phyloP scores from a whole-genome alignment of 1,139 yeast species.

The Casaregolazyma lundiana region DNA sequence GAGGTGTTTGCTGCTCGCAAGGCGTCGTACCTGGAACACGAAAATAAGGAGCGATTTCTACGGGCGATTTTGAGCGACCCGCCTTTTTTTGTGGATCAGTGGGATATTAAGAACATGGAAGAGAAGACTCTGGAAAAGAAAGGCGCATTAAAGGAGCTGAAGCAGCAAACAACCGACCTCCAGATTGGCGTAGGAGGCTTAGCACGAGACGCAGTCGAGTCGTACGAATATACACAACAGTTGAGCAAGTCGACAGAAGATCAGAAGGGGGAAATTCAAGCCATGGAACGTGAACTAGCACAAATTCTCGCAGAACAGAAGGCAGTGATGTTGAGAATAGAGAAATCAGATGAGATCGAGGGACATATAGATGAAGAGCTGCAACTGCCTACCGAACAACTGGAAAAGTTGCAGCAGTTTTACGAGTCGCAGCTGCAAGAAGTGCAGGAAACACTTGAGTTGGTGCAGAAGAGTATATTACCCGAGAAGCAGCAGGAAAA shows the following conservation, averaged over 20 bases:
- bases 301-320: slow-evolving; percentile 14
- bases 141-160: slow-evolving; percentile 25
- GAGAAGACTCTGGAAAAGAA: slow-evolving; percentile 29
- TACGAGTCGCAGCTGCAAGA: slow-evolving; percentile 8
- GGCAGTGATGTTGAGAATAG: neutral
- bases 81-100: slow-evolving; percentile 30
- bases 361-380: slow-evolving; percentile 25
- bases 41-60: slow-evolving; percentile 59
- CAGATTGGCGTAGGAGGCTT: slow-evolving; percentile 24
- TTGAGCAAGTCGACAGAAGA: slow-evolving; percentile 19
- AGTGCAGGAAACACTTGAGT: slow-evolving; percentile 6
- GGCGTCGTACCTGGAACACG: slow-evolving; percentile 62
- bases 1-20: slow-evolving; percentile 49
- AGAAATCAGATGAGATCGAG: slow-evolving; percentile 16
- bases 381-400: slow-evolving; percentile 25
- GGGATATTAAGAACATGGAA: slow-evolving; percentile 31
- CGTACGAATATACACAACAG: slow-evolving; percentile 19
- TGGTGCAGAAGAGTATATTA: slow-evolving; percentile 1
- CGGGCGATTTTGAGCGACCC: slow-evolving; percentile 38
- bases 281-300: slow-evolving; percentile 26
- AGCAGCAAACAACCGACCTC: slow-evolving; percentile 15
- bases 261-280: slow-evolving; percentile 24
- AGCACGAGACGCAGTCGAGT: slow-evolving; percentile 24
- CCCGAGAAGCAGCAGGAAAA: slow-evolving; percentile 5
- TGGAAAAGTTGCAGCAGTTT: slow-evolving; percentile 18